Evolutionary conservation across 2,329 filamentous ascomycete species (phyloP).

Genomic region (Fusarium papillatum): DNA sequence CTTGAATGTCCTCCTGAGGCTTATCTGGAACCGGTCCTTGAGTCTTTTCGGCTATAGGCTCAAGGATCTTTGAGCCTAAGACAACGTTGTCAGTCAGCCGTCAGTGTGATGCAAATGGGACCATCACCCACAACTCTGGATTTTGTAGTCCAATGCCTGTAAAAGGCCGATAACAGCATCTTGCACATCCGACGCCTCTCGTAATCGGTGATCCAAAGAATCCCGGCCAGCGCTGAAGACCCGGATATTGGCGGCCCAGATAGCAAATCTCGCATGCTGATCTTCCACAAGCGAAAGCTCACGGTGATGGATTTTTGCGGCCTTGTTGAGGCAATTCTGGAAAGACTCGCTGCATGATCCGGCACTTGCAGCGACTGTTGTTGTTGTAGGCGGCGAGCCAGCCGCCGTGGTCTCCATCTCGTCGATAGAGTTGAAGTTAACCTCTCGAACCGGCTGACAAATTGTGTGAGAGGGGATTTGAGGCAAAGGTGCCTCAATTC

Average conservation of each 20-base stretch:
- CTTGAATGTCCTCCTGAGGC: background rate
- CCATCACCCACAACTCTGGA: background rate
- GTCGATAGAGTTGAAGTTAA: background rate
- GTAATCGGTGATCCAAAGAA: background rate
- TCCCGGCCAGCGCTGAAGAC: background rate
- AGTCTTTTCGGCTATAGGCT: background rate
- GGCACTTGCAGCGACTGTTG: background rate
- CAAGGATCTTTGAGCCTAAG: background rate
- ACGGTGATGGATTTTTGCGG: background rate
- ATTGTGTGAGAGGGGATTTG: background rate
- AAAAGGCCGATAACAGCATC: background rate
- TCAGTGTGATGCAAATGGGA: background rate
- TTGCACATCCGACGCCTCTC: background rate
- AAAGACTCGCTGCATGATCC: constrained; percentile 3
- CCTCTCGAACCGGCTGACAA: background rate
- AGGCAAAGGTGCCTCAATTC: background rate
- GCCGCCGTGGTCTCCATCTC: background rate
- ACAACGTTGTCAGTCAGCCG: background rate
- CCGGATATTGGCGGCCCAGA: background rate
- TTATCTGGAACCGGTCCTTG: background rate
- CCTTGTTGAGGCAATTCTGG: constrained; percentile 5
- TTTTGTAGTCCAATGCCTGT: background rate
- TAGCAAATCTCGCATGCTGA: background rate
- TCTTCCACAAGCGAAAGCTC: background rate
- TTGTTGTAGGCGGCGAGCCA: background rate